A percentile compares a stretch with the other conserved stretches of the same genome.
Evolutionary conservation across 1,284 basidiomycete genomes (phyloP).

Genomic region (Ceratobasidium papillatum): DNA sequence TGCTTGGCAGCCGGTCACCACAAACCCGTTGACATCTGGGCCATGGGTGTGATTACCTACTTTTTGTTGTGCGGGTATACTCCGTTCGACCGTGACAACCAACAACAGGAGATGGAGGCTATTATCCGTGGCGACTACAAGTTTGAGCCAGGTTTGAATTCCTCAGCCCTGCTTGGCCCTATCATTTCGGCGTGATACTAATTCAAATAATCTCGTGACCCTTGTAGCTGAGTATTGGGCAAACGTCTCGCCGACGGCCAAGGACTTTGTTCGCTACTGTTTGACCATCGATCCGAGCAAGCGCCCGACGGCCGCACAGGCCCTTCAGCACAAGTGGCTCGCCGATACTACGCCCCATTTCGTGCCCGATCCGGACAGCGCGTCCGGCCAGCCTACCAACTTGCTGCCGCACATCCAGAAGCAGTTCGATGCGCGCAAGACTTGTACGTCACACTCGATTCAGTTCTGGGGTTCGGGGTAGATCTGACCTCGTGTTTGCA

Average conservation of each 20-base stretch:
- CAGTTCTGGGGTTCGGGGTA: background rate
- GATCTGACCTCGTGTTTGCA: background rate
- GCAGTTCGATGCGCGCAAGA: conserved; percentile 86
- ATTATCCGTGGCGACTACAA: conserved; percentile 92
- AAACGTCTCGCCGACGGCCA: conserved; percentile 82
- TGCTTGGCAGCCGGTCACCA: conserved; percentile 78
- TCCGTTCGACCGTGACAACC: conserved; percentile 90
- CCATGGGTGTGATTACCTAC: conserved; percentile 96
- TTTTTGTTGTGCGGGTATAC: conserved; percentile 96
- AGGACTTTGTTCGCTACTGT: conserved; percentile 81
- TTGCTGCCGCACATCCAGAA: conserved; percentile 88
- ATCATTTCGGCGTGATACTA: conserved; percentile 22
- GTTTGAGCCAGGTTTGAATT: conserved; percentile 74
- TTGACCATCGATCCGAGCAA: conserved; percentile 82
- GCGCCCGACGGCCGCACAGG: conserved; percentile 78
- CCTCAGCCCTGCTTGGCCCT: background rate
- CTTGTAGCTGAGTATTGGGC: conserved; percentile 78
- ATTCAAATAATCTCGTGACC: background rate
- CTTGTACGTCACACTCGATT: conserved; percentile 63
- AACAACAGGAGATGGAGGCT: conserved; percentile 90
- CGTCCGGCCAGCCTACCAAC: conserved; percentile 74
- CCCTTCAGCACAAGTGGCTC: conserved; percentile 84
- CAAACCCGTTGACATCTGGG: conserved; percentile 97
- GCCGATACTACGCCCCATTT: conserved; percentile 71
- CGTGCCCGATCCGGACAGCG: conserved; percentile 67